Base-by-base conservation (phyloP, 2,329 filamentous ascomycete species). In the Exophiala sideris region DNA sequence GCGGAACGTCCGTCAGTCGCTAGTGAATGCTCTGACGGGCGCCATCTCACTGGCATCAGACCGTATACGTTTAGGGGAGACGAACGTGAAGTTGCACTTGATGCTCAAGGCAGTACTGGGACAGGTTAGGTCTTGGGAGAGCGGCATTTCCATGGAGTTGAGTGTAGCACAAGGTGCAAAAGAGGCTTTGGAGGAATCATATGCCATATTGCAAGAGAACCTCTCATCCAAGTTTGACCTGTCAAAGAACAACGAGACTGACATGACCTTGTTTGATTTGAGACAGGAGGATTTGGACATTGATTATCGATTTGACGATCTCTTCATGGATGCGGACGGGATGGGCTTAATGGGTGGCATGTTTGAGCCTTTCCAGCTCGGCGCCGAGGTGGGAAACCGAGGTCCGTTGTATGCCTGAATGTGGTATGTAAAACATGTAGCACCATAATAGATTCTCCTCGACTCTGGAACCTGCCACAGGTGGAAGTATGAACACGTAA, bases 81-180 rank as follows among this genome's bases (percentile, higher is more conserved):
- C 66, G 0, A 70, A 67, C 52, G 60, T 70, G 5, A 70, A 68
- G 48, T 48, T 45, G 5, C 67, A 69, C 38, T 52, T 68, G 29
- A 67, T 62, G 42, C 24, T 67, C 5, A 61, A 55, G 24, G 66
- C 69, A 61, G 51, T 60, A 32, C 36, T 65, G 41, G 65, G 62
- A 3, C 64, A 65, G 16, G 58, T 53, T 1, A 61, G 63, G 41
- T 63, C 59, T 5, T 40, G 45, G 8, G 46, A 50, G 24, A 12
- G 33, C 2, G 48, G 38, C 21, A 8, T 29, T 21, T 10, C 33
- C 9, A 16, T 41, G 39, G 21, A 21, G 18, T 6, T 41, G n/a
- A 41, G 39, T 8, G 16, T 41, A 10, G 14, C 16, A 41, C 39
- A 21, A 41, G 21, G 12, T 10, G 39, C 16, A 20, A 4, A 20